phyloP scores from a whole-genome alignment of 305 asterid genomes.

The Salvia sclarea region DNA sequence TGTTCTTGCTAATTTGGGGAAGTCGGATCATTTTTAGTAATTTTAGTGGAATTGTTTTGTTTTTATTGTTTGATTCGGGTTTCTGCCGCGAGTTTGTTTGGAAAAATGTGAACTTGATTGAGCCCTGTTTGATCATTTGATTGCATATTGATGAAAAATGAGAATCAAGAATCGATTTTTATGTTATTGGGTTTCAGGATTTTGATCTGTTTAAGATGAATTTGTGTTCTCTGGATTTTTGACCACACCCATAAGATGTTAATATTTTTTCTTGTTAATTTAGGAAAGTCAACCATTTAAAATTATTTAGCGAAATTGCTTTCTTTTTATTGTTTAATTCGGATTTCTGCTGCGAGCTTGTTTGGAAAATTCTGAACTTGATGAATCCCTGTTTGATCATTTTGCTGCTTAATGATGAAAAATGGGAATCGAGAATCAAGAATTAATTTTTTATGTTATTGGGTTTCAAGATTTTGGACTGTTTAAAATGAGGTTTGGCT shows the following conservation, averaged over 20 bases:
- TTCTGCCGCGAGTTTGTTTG: not conserved
- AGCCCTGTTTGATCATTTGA: not conserved
- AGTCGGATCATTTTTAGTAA: not conserved
- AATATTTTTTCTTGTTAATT: no score
- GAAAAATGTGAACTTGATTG: not conserved
- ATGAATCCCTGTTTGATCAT: no score
- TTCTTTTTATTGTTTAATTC: no score
- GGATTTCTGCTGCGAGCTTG: no score
- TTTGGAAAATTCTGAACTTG: no score
- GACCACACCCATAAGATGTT: no score
- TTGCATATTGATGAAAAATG: not conserved
- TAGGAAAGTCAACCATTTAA: no score
- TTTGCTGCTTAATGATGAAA: no score
- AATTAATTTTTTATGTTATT: not conserved
- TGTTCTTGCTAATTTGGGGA: not conserved
- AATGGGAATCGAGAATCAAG: no score
- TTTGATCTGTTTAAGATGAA: not conserved
- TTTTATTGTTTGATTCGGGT: not conserved
- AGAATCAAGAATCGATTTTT: not conserved
- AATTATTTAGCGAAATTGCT: no score
- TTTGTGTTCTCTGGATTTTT: no score
- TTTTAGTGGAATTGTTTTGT: not conserved
- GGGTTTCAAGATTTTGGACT: not conserved
- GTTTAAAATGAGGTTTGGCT: not conserved
- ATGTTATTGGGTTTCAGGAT: not conserved